Evolutionary conservation across 129 eudicot species (phyloP), one percentile per base, ranked within the genome.

Genomic region (Heracleum sosnowskyi): DNA sequence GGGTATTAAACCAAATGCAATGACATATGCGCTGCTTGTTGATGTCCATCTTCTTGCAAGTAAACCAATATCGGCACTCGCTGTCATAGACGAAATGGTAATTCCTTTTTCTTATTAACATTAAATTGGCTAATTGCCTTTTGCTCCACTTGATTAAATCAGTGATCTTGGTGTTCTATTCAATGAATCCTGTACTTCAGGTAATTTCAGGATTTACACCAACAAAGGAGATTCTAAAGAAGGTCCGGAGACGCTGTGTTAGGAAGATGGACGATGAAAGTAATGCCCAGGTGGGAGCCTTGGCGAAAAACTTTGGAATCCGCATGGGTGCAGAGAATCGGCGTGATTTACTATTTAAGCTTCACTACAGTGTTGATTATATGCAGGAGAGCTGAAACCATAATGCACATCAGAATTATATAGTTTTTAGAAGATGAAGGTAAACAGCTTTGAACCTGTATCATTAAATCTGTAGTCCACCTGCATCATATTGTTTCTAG

Each of bases 31-130:
- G 73, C 86, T 96, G 74, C 92, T 96, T 64, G 77, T 90, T 75
- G 97, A 96, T 84, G 96, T 93, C 74, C 97, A 96, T 89, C 90
- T 96, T 53, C 68, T 84, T 74, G 80, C 82, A 78, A 91, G 95
- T 33, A 93, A 96, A 80, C 86, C 82, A 28, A 88, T 85, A 79
- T 83, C 97, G 71, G 97, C 99, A 82, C 82, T 96, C 29, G 81
- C 91, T 3, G 76, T 84, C 42, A 77, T 96, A 71, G 83, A 85
- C 22, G 86, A 92, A 41, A 89, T 96, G 99, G 99, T 96, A 87
- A 84, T 63, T 40, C 35, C 69, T 37, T 73, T 72, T 34, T 82
- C 1, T 1, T 46, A 13, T 42, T 41, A 40, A 76, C 77, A 49
- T 20, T 34, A 37, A 46, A 28, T 29, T 40, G 78, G 85, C 13